Percentiles rank a stretch among this genome's conserved stretches.
These are phyloP conservation scores for Dryas integrifolia DNA, from an alignment of 331 rosid genomes.

Conservation along the genomic window DNA sequence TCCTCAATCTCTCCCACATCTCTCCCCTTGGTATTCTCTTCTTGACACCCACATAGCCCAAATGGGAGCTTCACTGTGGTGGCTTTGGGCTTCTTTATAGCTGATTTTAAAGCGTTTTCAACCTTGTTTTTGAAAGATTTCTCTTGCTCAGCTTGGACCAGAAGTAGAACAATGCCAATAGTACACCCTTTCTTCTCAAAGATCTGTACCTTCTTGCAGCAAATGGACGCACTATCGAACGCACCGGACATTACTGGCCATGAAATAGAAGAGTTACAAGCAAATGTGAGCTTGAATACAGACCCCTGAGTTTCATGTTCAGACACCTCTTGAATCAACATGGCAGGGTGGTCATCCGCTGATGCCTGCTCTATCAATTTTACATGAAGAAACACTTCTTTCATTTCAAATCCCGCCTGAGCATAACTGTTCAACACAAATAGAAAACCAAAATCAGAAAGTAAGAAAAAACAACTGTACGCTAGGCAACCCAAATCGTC, in stretches of 20 bases:
- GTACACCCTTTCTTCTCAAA: slow-evolving; percentile 86
- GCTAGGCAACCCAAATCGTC: slow-evolving; percentile 7
- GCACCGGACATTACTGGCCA: slow-evolving; percentile 79
- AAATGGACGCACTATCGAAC: slow-evolving; percentile 62
- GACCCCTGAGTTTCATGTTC: slow-evolving; percentile 58
- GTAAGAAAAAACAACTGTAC: neutral
- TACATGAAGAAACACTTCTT: slow-evolving; percentile 88
- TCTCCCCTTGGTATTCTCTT: slow-evolving; percentile 68
- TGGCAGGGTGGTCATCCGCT: slow-evolving; percentile 70
- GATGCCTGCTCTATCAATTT: slow-evolving; percentile 75
- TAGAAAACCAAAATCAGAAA: neutral
- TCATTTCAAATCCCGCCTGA: slow-evolving; percentile 86
- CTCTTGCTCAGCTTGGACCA: slow-evolving; percentile 64
- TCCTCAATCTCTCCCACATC: slow-evolving; percentile 73
- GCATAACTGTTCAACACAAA: slow-evolving; percentile 59
- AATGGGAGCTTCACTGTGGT: slow-evolving; percentile 79
- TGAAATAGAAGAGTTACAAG: slow-evolving; percentile 77
- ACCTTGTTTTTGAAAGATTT: slow-evolving; percentile 53
- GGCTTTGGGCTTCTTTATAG: slow-evolving; percentile 64
- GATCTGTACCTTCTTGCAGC: slow-evolving; percentile 79
- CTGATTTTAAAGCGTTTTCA: slow-evolving; percentile 71
- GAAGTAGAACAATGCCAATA: slow-evolving; percentile 66
- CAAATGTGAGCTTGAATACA: slow-evolving; percentile 73
- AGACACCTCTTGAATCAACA: slow-evolving; percentile 68
- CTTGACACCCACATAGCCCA: slow-evolving; percentile 97